A percentile compares a stretch with the other conserved stretches of the same genome.
These are phyloP conservation scores for Tulasnella sp. DNA, from an alignment of 768 basidiomycete genomes.

Conservation along the genomic window DNA sequence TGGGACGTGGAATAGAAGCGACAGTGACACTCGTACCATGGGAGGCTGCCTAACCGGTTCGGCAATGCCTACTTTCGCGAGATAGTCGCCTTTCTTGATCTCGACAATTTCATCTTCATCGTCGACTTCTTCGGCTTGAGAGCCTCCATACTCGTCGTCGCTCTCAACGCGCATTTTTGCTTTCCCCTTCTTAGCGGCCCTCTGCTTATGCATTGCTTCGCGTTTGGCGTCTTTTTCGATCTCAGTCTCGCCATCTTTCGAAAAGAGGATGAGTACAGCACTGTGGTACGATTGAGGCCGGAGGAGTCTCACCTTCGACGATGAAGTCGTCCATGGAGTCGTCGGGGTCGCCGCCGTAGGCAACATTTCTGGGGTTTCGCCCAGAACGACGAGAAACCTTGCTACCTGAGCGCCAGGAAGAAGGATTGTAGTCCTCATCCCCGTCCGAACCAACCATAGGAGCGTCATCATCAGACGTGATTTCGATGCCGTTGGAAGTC, in stretches of 20 bases:
- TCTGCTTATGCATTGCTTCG: conserved; percentile 5
- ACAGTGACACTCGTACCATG: conserved; percentile 29
- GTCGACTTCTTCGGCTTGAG: conserved; percentile 37
- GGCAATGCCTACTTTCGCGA: not conserved
- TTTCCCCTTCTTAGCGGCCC: conserved; percentile 27
- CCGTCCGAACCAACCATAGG: not conserved
- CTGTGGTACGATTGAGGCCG: not conserved
- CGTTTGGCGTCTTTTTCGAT: conserved; percentile 17
- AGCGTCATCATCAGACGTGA: not conserved
- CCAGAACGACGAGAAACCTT: not conserved
- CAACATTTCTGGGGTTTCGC: not conserved
- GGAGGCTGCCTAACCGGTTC: conserved; percentile 26
- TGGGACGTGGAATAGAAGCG: conserved; percentile 6
- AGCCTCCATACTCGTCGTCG: conserved; percentile 25
- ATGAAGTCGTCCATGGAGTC: conserved; percentile 19
- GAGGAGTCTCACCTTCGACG: not conserved
- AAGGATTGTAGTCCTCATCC: not conserved
- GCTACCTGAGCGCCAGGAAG: not conserved
- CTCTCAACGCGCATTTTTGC: conserved; percentile 23
- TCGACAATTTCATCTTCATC: conserved; percentile 46
- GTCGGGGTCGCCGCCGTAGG: conserved; percentile 7
- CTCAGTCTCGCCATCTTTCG: conserved; percentile 11
- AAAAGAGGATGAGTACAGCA: not conserved
- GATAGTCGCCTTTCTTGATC: conserved; percentile 22
- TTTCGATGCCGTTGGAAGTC: not conserved